Conservation (phyloP, 352 stramenopile species). For the Blastocystis sp. region DNA sequence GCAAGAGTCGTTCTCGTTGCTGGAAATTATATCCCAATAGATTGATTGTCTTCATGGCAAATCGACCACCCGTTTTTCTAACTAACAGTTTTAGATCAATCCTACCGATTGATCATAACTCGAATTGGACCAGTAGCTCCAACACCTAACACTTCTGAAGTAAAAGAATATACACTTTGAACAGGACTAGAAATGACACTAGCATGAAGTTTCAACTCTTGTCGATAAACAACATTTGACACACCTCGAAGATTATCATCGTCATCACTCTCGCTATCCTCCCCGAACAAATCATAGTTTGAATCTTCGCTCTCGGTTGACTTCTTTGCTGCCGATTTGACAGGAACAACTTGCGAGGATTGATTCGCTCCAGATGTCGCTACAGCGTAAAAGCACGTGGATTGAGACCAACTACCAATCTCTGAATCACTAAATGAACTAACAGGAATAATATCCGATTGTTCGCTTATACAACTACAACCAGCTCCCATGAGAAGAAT, state of each 20-base stretch:
- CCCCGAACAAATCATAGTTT: neutral
- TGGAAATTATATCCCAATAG: constrained; percentile 26
- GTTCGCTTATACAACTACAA: neutral
- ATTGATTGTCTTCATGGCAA: constrained; percentile 57
- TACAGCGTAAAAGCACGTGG: too few species aligned
- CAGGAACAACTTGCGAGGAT: too few species aligned
- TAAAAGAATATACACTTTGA: constrained; percentile 58
- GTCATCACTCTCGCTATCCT: constrained; percentile 1
- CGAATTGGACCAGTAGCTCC: constrained; percentile 44
- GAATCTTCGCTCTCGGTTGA: neutral
- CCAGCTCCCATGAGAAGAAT: neutral
- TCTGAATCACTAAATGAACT: neutral
- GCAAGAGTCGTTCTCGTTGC: constrained; percentile 41
- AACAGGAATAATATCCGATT: neutral
- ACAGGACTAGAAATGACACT: neutral
- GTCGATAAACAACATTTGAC: constrained; percentile 45
- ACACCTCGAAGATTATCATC: constrained; percentile 41
- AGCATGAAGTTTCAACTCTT: neutral
- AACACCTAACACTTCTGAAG: constrained; percentile 32
- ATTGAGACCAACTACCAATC: too few species aligned
- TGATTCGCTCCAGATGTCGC: too few species aligned
- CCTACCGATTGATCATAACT: constrained; percentile 41
- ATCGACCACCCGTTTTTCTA: constrained; percentile 29
- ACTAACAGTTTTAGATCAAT: neutral
- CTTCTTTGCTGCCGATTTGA: too few species aligned